A percentile compares a stretch with the other conserved stretches of the same genome.
Evolutionary conservation across 768 basidiomycete genomes (phyloP).

Genomic region (Saitozyma podzolica): DNA sequence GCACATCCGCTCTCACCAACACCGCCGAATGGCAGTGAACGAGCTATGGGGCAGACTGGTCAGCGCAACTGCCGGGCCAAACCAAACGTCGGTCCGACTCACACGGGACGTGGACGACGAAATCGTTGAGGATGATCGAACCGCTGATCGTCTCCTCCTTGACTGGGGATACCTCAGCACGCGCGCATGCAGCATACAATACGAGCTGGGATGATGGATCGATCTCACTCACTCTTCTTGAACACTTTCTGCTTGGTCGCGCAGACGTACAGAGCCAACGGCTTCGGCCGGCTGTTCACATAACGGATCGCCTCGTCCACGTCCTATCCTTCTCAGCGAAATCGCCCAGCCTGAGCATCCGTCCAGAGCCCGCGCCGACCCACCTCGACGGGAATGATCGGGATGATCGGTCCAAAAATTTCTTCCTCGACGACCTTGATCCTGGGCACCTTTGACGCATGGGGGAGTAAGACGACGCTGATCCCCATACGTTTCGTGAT

Average conservation of each 20-base stretch:
- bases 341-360: background rate
- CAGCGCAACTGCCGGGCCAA: too few relatives aligned
- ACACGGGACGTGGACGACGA: conserved; percentile 34
- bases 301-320: conserved; percentile 46
- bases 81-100: conserved; percentile 4
- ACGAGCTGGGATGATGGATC: background rate
- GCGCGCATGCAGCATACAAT: background rate
- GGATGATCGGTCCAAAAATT: conserved; percentile 52
- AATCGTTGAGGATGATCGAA: conserved; percentile 49
- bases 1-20: conserved; percentile 50
- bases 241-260: conserved; percentile 34
- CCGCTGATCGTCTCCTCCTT: conserved; percentile 46
- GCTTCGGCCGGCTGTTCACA: conserved; percentile 44
- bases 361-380: conserved; percentile 7
- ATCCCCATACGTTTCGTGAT: conserved; percentile 42
- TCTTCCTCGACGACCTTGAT: conserved; percentile 45
- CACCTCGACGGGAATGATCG: conserved; percentile 49
- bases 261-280: conserved; percentile 51
- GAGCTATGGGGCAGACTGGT: conserved; percentile 7
- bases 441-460: conserved; percentile 21
- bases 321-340: conserved; percentile 20
- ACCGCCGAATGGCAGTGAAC: conserved; percentile 49
- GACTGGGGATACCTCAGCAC: conserved; percentile 19
- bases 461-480: conserved; percentile 38
- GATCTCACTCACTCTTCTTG: conserved; percentile 40